Base-by-base conservation (phyloP, 1,139 yeast species). In the Kazachstania sp. region DNA sequence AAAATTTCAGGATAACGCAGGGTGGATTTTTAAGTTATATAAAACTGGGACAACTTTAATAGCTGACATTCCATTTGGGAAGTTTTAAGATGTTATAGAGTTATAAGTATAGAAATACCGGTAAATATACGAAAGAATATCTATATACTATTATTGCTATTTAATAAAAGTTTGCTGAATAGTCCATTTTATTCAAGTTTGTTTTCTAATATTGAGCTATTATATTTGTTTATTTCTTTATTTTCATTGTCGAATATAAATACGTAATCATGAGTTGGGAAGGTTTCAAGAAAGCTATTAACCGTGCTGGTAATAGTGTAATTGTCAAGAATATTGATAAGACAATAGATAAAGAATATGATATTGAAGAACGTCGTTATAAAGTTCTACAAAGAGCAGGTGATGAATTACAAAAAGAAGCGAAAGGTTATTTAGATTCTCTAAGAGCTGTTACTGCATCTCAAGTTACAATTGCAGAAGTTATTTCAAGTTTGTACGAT, bases 231-330 rank as follows among this genome's bases (percentile, higher is more conserved):
- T 32, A 12, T 19, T 15, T 9, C 4, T 32, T 32, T 32, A 15
- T 19, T 11, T 15, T 7, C n/a, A n/a, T n/a, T n/a, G n/a, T 15
- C 11, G 9, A 32, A 6, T 15, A 38, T 38, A 38, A 4, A 23
- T n/a, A 18, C 19, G 6, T 20, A 31, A 43, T 16, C 7, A 88
- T 90, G 97, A 85, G 95, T 60, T 90, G 98, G 98, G 81, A 78
- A 47, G 98, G 98, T 47, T 90, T 92, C 67, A 94, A 92, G 69
- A 92, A 94, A 69, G 98, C 98, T 6, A 83, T 92, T 43, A 85
- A 82, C 62, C 80, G 99, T 64, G 97, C 98, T 47, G 95, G 97
- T n/a, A 86, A 88, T 39, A 76, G 92, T 50, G 70, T 69, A 18
- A 53, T 70, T 39, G 86, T 95, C 37, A 95, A 94, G 63, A 81